Evolutionary conservation across 2,329 filamentous ascomycete species (phyloP), one percentile per base, ranked within the genome.

Genomic region (Decorospora gaudefroyi): DNA sequence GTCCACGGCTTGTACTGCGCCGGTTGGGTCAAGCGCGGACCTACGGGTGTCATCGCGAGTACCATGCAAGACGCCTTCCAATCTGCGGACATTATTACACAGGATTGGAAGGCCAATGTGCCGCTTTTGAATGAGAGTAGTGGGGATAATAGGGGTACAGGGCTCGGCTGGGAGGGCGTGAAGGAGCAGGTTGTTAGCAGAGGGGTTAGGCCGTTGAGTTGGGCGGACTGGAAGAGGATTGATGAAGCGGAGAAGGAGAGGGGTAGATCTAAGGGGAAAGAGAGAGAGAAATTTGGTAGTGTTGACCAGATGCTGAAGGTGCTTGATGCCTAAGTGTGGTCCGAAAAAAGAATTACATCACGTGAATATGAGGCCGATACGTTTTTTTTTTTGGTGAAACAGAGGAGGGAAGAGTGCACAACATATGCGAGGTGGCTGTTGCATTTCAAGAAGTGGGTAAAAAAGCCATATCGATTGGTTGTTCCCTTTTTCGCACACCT

Each of bases 21-120:
- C 11, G 93, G 93, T 0, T 99, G 93, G 93, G 90, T 96, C 7
- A 97, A 97, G 74, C 82, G 87, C 23, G 93, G 93, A 0, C 92
- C 93, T 0, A 96, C 90, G 0, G 93, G 93, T 2, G 91, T 97
- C 3, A 99, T 99, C 67, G 92, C 92, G 1, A 90, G 86, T 19
- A 99, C 93, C 0, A 95, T 99, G 90, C 83, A 87, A 47, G 93
- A 99, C 68, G 92, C 93, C 0, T 99, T 97, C 62, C 80, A 82
- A 6, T 96, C 90, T 0, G 93, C 85, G 1, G 91, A 96, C 65
- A 83, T 86, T 2, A 87, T 99, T 51, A 81, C 81, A 0, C 74
- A 80, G n/a, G 93, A 99, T 64, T 92, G 90, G 86, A 63, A 74
- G 35, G 63, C 66, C 0, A 59, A 68, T 4, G 69, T 68, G 7